Evolutionary conservation across 352 stramenopile species (phyloP).

Genomic region (Phytophthora hybrid): DNA sequence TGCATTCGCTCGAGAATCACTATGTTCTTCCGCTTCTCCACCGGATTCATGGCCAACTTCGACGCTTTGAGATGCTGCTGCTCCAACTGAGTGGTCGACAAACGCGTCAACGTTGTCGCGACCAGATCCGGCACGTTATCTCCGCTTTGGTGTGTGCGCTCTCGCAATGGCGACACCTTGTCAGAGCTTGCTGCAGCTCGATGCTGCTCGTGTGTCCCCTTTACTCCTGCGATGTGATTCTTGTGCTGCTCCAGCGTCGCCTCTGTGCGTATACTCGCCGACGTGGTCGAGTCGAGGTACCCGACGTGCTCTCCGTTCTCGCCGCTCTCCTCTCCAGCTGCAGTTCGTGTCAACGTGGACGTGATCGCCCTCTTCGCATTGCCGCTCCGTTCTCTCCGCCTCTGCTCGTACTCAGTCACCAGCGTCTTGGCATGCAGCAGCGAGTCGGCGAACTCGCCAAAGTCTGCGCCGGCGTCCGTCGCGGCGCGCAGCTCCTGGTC

Average conservation of each 20-base stretch:
- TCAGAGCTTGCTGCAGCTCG: not conserved
- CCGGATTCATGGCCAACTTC: slow-evolving; percentile 48
- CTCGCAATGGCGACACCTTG: not conserved
- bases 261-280: slow-evolving; percentile 53
- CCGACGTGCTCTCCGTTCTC: slow-evolving; percentile 41
- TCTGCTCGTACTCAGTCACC: slow-evolving; percentile 61
- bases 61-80: slow-evolving; percentile 6
- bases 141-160: not conserved
- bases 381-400: slow-evolving; percentile 53
- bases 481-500: slow-evolving; percentile 41
- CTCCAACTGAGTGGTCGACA: slow-evolving; percentile 2
- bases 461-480: slow-evolving; percentile 21
- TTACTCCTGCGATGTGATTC: slow-evolving; percentile 54
- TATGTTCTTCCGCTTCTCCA: slow-evolving; percentile 68
- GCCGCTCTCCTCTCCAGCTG: slow-evolving; percentile 15
- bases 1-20: slow-evolving; percentile 82
- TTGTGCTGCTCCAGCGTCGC: slow-evolving; percentile 58
- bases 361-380: slow-evolving; percentile 40
- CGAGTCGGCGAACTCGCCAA: slow-evolving; percentile 53
- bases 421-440: slow-evolving; percentile 69
- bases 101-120: not conserved
- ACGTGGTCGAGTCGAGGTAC: slow-evolving; percentile 67
- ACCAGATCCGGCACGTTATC: not conserved
- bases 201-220: slow-evolving; percentile 33
- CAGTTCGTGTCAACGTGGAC: slow-evolving; percentile 21